Evolutionary conservation across 495 filamentous ascomycete genomes (phyloP).

Genomic region (Oleoguttula mirabilis): DNA sequence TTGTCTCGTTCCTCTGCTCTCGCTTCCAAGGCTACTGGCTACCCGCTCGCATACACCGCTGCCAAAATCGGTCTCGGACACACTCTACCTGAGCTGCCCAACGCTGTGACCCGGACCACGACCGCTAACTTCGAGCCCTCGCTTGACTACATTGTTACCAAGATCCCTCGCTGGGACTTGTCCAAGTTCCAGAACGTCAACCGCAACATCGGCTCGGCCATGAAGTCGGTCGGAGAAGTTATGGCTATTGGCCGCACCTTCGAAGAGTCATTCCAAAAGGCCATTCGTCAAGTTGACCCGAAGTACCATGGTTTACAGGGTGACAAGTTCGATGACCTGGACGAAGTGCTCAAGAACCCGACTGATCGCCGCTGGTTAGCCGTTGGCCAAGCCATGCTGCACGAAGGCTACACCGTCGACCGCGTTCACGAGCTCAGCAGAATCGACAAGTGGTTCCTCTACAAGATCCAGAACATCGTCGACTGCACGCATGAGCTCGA

Average conservation of each 20-base stretch:
- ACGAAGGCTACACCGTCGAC: slow-evolving; percentile 89
- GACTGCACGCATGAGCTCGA: slow-evolving; percentile 78
- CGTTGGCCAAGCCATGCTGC: slow-evolving; percentile 94
- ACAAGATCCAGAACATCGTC: slow-evolving; percentile 95
- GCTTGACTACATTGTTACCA: slow-evolving; percentile 93
- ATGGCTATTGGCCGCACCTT: slow-evolving; percentile 98
- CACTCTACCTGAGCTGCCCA: slow-evolving; percentile 86
- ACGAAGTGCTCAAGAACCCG: slow-evolving; percentile 79
- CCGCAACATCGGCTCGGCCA: slow-evolving; percentile 89
- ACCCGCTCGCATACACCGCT: slow-evolving; percentile 86
- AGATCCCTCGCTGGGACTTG: slow-evolving; percentile 95
- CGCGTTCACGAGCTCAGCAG: slow-evolving; percentile 84
- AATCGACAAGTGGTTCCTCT: slow-evolving; percentile 93
- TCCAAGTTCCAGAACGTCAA: slow-evolving; percentile 98
- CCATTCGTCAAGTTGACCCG: slow-evolving; percentile 90
- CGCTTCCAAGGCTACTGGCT: slow-evolving; percentile 93
- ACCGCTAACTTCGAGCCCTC: slow-evolving; percentile 98
- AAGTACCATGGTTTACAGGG: slow-evolving; percentile 88
- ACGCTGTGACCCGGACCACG: slow-evolving; percentile 95
- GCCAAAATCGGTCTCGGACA: slow-evolving; percentile 95
- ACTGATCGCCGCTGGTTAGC: slow-evolving; percentile 94
- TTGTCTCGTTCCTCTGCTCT: slow-evolving; percentile 88
- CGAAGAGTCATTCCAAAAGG: slow-evolving; percentile 98
- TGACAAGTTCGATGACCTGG: slow-evolving; percentile 83
- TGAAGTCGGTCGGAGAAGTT: slow-evolving; percentile 96